phyloP scores from a whole-genome alignment of 2,329 filamentous ascomycete genomes.

The Pestalotiopsis sp. region DNA sequence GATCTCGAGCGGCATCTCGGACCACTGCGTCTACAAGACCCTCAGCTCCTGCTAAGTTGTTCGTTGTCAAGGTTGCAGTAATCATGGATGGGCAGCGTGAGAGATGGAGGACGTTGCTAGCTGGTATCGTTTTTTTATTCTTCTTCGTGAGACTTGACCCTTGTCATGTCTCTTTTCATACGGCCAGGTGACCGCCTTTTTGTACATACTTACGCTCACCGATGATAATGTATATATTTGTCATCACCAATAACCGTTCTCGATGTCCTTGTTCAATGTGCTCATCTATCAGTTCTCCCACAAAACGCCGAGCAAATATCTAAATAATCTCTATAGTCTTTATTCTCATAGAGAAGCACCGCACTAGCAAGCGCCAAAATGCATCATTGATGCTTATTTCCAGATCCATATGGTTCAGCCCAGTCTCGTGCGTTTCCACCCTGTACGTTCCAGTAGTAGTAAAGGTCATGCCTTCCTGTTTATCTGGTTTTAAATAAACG shows the following conservation, averaged over 20 bases:
- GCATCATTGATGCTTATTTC: neutral
- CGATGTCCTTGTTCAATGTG: no score
- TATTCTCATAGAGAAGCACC: neutral
- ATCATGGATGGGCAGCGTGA: neutral
- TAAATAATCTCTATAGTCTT: neutral
- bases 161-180: neutral
- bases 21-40: constrained; percentile 21
- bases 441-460: no score
- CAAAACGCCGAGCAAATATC: neutral
- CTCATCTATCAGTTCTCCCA: neutral
- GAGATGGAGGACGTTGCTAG: neutral
- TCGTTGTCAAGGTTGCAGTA: neutral
- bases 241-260: neutral
- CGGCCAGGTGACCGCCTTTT: constrained; percentile 2
- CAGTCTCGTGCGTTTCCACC: no score
- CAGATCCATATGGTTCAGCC: neutral
- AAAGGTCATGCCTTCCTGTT: no score
- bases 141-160: neutral
- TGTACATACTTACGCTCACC: neutral
- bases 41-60: constrained; percentile 12
- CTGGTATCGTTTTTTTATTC: neutral
- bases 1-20: constrained; percentile 19
- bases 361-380: neutral
- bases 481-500: no score
- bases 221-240: constrained; percentile 5